phyloP scores from a whole-genome alignment of 768 basidiomycete genomes.

The Imleria badia region DNA sequence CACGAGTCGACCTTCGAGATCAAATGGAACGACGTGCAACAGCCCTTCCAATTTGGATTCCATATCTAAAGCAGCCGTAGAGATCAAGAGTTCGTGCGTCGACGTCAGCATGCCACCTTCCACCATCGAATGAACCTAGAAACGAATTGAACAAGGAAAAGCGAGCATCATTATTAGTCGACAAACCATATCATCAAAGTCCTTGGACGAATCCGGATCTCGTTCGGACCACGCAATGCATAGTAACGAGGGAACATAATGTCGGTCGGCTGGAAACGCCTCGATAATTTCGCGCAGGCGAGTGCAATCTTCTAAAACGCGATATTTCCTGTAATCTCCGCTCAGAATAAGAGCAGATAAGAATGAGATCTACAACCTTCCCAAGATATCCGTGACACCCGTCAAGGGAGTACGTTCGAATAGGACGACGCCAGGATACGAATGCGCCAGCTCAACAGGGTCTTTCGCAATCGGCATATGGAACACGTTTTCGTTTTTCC shows the following conservation, averaged over 20 bases:
- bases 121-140: slow-evolving; percentile 50
- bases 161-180: background rate
- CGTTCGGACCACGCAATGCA: slow-evolving; percentile 59
- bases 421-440: slow-evolving; percentile 65
- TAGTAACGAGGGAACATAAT: slow-evolving; percentile 62
- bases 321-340: slow-evolving; percentile 54
- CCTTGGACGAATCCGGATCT: slow-evolving; percentile 39
- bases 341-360: slow-evolving; percentile 1
- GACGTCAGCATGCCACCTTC: slow-evolving; percentile 41
- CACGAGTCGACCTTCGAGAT: slow-evolving; percentile 58
- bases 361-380: slow-evolving; percentile 45
- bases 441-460: slow-evolving; percentile 14
- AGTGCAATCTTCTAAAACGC: slow-evolving; percentile 68
- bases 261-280: slow-evolving; percentile 49
- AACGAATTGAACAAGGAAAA: background rate
- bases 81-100: slow-evolving; percentile 48
- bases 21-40: slow-evolving; percentile 45
- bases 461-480: slow-evolving; percentile 47
- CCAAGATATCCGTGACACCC: slow-evolving; percentile 61
- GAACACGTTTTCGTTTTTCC: slow-evolving; percentile 60
- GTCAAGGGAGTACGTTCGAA: slow-evolving; percentile 73
- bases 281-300: slow-evolving; percentile 66
- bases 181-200: slow-evolving; percentile 63
- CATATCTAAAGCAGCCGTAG: slow-evolving; percentile 51
- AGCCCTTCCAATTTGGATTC: slow-evolving; percentile 53